These are phyloP conservation scores for Citrus unshiu DNA, from an alignment of 345 rosid genomes.

Conservation along the genomic window DNA sequence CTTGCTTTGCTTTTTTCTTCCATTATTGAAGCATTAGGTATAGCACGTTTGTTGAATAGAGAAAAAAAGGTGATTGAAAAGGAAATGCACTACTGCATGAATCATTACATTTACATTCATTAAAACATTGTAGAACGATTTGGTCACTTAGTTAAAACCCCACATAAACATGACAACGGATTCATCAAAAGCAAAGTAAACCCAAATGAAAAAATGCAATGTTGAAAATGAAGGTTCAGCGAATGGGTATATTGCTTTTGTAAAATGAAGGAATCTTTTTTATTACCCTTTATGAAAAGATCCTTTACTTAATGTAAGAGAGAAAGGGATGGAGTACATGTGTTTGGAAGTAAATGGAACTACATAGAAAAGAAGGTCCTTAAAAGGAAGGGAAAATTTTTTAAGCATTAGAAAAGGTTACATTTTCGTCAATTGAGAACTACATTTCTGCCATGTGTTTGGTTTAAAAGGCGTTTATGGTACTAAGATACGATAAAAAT, in stretches of 20 bases:
- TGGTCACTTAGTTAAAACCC: background rate
- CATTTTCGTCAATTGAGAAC: background rate
- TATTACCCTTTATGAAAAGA: conserved; percentile 7
- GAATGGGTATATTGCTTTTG: background rate
- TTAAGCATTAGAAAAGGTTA: background rate
- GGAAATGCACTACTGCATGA: background rate
- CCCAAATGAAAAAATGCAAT: background rate
- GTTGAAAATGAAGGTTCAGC: background rate
- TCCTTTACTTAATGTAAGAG: conserved; percentile 8
- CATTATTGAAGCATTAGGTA: conserved; percentile 21
- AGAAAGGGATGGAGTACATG: conserved; percentile 6
- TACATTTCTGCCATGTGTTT: background rate
- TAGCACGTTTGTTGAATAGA: conserved; percentile 10
- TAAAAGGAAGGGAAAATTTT: background rate
- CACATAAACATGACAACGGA: background rate
- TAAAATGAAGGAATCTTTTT: background rate
- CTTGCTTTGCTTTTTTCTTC: background rate
- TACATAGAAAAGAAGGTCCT: too few relatives aligned
- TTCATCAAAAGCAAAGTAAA: background rate
- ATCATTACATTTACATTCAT: background rate
- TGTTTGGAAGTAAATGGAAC: background rate
- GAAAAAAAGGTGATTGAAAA: conserved; percentile 2
- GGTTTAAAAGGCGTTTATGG: background rate
- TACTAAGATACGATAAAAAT: background rate
- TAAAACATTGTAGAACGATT: background rate